These are phyloP conservation scores for Candida lessepsii DNA, from an alignment of 805 yeast genomes.

Conservation along the genomic window DNA sequence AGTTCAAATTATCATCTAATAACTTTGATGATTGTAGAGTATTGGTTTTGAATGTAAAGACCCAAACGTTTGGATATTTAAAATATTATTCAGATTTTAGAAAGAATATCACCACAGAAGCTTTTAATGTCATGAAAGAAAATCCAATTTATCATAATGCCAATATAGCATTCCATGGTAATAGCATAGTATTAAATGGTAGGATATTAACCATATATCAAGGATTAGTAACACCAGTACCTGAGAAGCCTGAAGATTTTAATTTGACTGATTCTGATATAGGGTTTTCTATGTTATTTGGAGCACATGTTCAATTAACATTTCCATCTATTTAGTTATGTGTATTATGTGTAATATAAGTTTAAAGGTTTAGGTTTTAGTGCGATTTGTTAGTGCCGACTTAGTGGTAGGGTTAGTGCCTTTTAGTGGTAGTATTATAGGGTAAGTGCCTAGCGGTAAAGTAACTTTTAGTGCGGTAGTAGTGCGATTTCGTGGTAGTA, in stretches of 20 bases:
- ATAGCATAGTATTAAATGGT: constrained; percentile 31
- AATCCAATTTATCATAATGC: constrained; percentile 27
- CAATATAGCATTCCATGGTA: constrained; percentile 29
- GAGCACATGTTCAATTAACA: constrained; percentile 34
- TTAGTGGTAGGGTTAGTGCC: too few relatives aligned
- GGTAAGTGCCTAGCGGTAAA: too few relatives aligned
- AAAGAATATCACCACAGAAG: constrained; percentile 23
- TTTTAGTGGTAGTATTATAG: too few relatives aligned
- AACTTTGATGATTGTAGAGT: constrained; percentile 32
- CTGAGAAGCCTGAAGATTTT: constrained; percentile 30
- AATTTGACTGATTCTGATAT: constrained; percentile 18
- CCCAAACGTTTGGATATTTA: constrained; percentile 42
- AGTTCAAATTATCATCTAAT: constrained; percentile 26
- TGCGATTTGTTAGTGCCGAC: too few relatives aligned
- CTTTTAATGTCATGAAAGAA: constrained; percentile 18
- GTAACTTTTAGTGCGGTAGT: too few relatives aligned
- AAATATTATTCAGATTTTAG: constrained; percentile 32
- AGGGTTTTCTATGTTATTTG: constrained; percentile 27
- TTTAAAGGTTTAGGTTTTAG: not conserved
- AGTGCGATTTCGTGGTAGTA: not conserved
- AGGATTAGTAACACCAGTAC: constrained; percentile 32
- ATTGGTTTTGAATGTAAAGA: constrained; percentile 35
- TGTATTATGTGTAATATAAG: not conserved
- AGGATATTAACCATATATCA: constrained; percentile 37
- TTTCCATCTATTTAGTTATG: constrained; percentile 25